Evolutionary conservation across 495 filamentous ascomycete genomes (phyloP).

Genomic region (Geopyxis carbonaria): DNA sequence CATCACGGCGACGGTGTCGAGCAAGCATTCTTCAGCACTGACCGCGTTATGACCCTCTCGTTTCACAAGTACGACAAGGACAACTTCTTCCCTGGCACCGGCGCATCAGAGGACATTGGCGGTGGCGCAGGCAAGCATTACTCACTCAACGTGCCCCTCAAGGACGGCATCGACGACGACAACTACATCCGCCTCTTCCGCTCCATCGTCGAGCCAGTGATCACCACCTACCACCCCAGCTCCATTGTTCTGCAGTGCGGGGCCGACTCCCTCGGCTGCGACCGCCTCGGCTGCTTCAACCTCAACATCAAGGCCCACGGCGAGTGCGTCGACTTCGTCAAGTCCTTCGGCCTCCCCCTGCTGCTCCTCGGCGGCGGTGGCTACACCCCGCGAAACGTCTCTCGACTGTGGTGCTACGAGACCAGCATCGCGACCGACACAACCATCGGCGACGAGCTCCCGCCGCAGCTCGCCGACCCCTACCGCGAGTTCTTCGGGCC

Average conservation of each 20-base stretch:
- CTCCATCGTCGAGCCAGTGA: constrained; percentile 54
- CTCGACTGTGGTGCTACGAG: constrained; percentile 89
- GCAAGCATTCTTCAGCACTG: constrained; percentile 93
- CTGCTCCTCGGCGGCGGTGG: constrained; percentile 88
- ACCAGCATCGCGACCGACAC: constrained; percentile 42
- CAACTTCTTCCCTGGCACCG: constrained; percentile 96
- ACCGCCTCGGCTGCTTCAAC: constrained; percentile 89
- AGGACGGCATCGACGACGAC: constrained; percentile 89
- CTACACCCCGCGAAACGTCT: constrained; percentile 95
- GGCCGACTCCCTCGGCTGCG: constrained; percentile 84
- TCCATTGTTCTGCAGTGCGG: constrained; percentile 94
- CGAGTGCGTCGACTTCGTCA: constrained; percentile 74
- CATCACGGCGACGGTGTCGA: constrained; percentile 97
- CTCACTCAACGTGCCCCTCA: constrained; percentile 88
- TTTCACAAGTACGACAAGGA: constrained; percentile 87
- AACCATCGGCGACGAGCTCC: constrained; percentile 57
- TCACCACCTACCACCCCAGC: constrained; percentile 58
- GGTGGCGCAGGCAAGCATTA: constrained; percentile 88
- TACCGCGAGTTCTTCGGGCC: constrained; percentile 73
- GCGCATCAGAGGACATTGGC: constrained; percentile 86
- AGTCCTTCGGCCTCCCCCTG: constrained; percentile 56
- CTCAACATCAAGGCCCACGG: constrained; percentile 88
- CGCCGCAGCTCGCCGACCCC: constrained; percentile 40
- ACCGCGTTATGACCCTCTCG: constrained; percentile 94
- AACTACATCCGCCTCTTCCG: constrained; percentile 77